Evolutionary conservation across 2,329 filamentous ascomycete genomes (phyloP), one percentile per base, ranked within the genome.

Genomic region (Aspergillus fischeri): DNA sequence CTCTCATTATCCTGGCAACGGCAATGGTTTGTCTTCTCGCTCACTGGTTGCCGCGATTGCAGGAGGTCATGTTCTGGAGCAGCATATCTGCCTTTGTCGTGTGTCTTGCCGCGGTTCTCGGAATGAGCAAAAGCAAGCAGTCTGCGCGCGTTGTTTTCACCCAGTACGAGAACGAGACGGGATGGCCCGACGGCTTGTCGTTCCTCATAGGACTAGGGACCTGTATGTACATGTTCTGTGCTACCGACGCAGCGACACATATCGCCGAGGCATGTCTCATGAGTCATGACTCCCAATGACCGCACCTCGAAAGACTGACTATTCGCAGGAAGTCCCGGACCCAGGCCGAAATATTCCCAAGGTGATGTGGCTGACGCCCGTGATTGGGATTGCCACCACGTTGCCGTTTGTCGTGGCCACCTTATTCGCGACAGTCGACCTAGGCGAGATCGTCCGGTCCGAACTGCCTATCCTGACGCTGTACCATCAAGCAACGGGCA

Each of bases 81-180:
- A 62, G 55, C 45, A 29, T 68, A 20, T 25, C 55, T 10, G 64
- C 59, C 11, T 67, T 65, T 29, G 29, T 70, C 5, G 65, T 69
- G n/a, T 58, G 65, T 29, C 51, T 72, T 20, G 64, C 72, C 50
- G 62, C 68, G 2, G 51, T 74, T 24, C 61, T 75, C 14, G 61
- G 59, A 1, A 56, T 54, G 21, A 57, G 55, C 29, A 38, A 49
- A 9, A 50, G 60, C 14, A 65, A 63, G 55, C 62, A 66, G 50
- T 41, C 59, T 7, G 60, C 53, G 0, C 35, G 52, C 6, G 45
- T 58, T 17, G 56, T 67, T 0, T 63, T 67, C 8, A 29, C 42
- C 2, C 24, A 60, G 8, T 67, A 56, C 42, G 48, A 60, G 6
- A 66, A 67, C 7, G n/a, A 24, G 3, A 66, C 57, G n/a, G 69